Evolutionary conservation across 2,329 filamentous ascomycete species (phyloP).

Genomic region (Stagonosporopsis rhizophila): DNA sequence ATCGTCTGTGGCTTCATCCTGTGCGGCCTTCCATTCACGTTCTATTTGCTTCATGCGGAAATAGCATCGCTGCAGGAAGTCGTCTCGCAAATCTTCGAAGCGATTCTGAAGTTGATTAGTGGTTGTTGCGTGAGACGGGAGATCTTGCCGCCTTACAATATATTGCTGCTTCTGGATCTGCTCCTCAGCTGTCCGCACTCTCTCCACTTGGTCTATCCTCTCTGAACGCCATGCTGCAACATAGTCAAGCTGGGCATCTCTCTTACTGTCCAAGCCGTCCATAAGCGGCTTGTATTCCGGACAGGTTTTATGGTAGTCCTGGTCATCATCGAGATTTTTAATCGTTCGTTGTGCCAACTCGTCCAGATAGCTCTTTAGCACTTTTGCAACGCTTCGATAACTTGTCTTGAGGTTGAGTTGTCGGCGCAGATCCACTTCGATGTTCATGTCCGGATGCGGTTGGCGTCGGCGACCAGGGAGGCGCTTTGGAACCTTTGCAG

Average conservation of each 20-base stretch:
- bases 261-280: constrained; percentile 59
- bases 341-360: constrained; percentile 69
- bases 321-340: constrained; percentile 63
- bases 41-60: constrained; percentile 49
- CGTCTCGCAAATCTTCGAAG: constrained; percentile 41
- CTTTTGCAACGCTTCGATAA: constrained; percentile 68
- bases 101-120: constrained; percentile 33
- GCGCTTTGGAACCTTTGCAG: constrained; percentile 46
- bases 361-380: constrained; percentile 69
- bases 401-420: constrained; percentile 71
- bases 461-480: constrained; percentile 56
- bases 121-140: not conserved
- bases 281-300: constrained; percentile 62
- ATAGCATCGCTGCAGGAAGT: constrained; percentile 47
- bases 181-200: constrained; percentile 44
- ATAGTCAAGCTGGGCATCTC: constrained; percentile 50
- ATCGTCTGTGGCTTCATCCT: constrained; percentile 51
- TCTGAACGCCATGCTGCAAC: constrained; percentile 49
- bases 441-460: constrained; percentile 54
- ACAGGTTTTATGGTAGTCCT: constrained; percentile 61
- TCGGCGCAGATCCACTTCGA: constrained; percentile 60
- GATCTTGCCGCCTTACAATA: constrained; percentile 34
- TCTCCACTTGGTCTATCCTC: constrained; percentile 48
- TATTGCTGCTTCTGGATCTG: constrained; percentile 47
- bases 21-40: constrained; percentile 42